These are phyloP conservation scores for Platanus orientalis DNA, from an alignment of 164 flowering plant genomes.

Conservation along the genomic window DNA sequence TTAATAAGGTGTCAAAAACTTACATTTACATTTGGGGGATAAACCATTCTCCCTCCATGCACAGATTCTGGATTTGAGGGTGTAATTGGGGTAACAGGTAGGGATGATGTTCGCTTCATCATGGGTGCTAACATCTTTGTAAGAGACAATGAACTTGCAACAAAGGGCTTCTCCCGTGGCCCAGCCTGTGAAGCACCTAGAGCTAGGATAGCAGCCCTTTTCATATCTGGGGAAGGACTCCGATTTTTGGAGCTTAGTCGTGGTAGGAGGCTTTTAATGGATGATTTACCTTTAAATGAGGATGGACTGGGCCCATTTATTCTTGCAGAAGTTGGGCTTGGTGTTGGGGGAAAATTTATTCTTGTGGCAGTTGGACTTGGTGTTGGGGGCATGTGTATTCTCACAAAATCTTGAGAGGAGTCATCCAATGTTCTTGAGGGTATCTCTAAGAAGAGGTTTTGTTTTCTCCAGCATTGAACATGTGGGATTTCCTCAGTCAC, in stretches of 20 bases:
- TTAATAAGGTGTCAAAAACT: slow-evolving; percentile 23
- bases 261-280: slow-evolving; percentile 54
- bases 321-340: slow-evolving; percentile 40
- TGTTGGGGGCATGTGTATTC: slow-evolving; percentile 40
- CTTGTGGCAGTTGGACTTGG: slow-evolving; percentile 39
- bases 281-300: slow-evolving; percentile 43
- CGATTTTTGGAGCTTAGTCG: slow-evolving; percentile 64
- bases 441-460: slow-evolving; percentile 32
- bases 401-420: slow-evolving; percentile 31
- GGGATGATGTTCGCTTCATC: slow-evolving; percentile 61
- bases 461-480: slow-evolving; percentile 21
- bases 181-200: slow-evolving; percentile 42
- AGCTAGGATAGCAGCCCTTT: slow-evolving; percentile 59
- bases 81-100: slow-evolving; percentile 67
- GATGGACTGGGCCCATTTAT: slow-evolving; percentile 38
- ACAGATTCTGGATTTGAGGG: slow-evolving; percentile 81
- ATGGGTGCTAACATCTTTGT: slow-evolving; percentile 57
- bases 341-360: slow-evolving; percentile 40
- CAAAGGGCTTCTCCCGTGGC: slow-evolving; percentile 27
- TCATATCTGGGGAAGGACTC: slow-evolving; percentile 46
- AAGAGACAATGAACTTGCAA: slow-evolving; percentile 58
- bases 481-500: slow-evolving; percentile 35
- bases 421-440: slow-evolving; percentile 35
- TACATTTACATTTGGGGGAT: slow-evolving; percentile 33
- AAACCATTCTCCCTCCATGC: slow-evolving; percentile 41